Base-by-base conservation (phyloP, 2,329 filamentous ascomycete species). In the Gliomastix tumulicola region DNA sequence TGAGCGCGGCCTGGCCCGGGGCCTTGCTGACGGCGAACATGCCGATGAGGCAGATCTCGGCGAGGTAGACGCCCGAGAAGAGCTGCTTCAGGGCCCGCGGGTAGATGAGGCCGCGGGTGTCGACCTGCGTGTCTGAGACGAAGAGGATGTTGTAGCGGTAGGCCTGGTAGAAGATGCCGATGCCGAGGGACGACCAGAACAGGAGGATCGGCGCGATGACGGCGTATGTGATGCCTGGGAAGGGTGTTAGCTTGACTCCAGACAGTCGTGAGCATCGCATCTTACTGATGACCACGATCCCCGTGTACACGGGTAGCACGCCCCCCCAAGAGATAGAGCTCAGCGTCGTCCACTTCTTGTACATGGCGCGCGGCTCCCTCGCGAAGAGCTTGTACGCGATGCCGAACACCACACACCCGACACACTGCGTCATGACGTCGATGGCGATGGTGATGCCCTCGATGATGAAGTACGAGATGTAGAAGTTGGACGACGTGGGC, bases 141-240 rank as follows among this genome's bases (percentile, higher is more conserved):
- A 86, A 95, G 19, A 95, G 68, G 36, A 95, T 60, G 60, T 90
- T 89, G 70, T 95, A 94, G 27, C 84, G 77, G 65, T 88, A 94
- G 35, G 85, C 83, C 36, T 86, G 69, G 58, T 92, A 92, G 64
- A 92, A 86, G 34, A 94, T 65, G 30, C 69, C 75, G 44, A 94
- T 74, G 25, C 84, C 88, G 28, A 89, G 65, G 2, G 81, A 78
- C 0, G 86, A 84, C 57, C 94, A 94, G 23, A 81, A 78, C 16
- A 94, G 69, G 35, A 94, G 79, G 5, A 94, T 63, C 1, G 88
- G 88, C 2, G 88, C 84, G 47, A 94, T 89, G 47, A 84, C 81
- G 3, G 87, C 80, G 53, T 94, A 95, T 15, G 80, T 82, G 46
- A 94, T 81, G 30, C 68, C 68, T 69, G 25, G 11, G 13, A 18